A percentile compares a stretch with the other conserved stretches of the same genome.
Evolutionary conservation across 306 rosid species (phyloP).

Genomic region (Gastrolobium villosum): DNA sequence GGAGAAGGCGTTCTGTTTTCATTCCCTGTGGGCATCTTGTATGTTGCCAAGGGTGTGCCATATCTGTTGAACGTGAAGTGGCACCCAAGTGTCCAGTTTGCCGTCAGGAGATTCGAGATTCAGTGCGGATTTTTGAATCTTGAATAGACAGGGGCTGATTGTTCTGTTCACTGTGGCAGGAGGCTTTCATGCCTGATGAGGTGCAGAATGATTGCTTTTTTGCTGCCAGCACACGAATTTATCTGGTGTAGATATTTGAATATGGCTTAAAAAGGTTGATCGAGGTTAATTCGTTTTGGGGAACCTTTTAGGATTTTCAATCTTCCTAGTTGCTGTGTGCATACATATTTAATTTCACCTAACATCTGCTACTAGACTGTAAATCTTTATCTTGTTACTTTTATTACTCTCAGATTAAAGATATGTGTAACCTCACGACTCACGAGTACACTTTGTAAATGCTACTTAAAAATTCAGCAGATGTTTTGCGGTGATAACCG

Average conservation of each 20-base stretch:
- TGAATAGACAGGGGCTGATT: conserved; percentile 45
- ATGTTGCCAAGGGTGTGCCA: conserved; percentile 82
- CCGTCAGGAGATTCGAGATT: conserved; percentile 77
- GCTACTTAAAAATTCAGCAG: background rate
- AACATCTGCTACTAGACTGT: background rate
- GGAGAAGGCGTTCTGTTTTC: conserved; percentile 90
- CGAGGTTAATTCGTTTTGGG: background rate
- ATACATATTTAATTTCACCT: conserved; percentile 3
- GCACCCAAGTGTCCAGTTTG: conserved; percentile 93
- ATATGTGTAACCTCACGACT: background rate
- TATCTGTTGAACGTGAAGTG: conserved; percentile 68
- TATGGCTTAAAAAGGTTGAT: conserved; percentile 31
- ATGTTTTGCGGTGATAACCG: background rate
- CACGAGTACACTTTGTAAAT: background rate
- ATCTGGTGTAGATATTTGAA: conserved; percentile 16
- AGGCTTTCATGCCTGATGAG: background rate
- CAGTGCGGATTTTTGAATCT: conserved; percentile 77
- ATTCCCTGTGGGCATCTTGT: conserved; percentile 93
- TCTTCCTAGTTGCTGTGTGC: conserved; percentile 21
- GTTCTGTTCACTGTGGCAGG: conserved; percentile 1
- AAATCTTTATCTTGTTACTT: background rate
- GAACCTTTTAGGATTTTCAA: background rate
- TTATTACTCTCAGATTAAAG: background rate
- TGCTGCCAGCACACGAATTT: background rate
- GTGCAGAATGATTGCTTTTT: conserved; percentile 15